Evolutionary conservation across 1,139 yeast species (phyloP).

Genomic region (Taphrina pruni): DNA sequence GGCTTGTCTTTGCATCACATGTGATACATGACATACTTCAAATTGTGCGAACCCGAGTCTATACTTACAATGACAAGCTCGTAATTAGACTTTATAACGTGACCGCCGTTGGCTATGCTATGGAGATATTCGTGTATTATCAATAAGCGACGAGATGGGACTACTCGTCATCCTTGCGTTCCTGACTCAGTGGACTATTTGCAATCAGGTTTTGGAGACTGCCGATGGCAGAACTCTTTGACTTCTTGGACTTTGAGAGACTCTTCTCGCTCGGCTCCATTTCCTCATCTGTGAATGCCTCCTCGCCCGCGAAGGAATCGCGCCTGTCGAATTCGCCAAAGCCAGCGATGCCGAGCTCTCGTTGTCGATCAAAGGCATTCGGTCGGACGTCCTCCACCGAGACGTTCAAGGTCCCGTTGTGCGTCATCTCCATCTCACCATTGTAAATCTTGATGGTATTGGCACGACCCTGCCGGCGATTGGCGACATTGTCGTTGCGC

Average conservation of each 20-base stretch:
- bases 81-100: too few relatives aligned
- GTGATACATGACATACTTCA: neutral
- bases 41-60: neutral
- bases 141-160: neutral
- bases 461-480: conserved; percentile 4
- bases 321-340: conserved; percentile 8
- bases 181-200: conserved; percentile 11
- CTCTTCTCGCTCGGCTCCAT: conserved; percentile 26
- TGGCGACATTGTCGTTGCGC: neutral
- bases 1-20: conserved; percentile 3
- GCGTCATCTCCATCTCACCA: neutral
- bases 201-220: conserved; percentile 5
- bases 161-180: neutral
- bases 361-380: conserved; percentile 16
- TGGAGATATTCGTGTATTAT: neutral
- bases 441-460: conserved; percentile 14
- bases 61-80: neutral
- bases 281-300: conserved; percentile 13
- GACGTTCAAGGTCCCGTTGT: conserved; percentile 21
- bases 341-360: neutral
- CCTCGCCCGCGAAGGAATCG: conserved; percentile 2
- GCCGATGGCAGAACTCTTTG: neutral
- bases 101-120: conserved; percentile 9
- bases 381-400: conserved; percentile 18
- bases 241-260: neutral